Evolutionary conservation across 441 rosid genomes (phyloP).

Genomic region (Oxalis stricta): DNA sequence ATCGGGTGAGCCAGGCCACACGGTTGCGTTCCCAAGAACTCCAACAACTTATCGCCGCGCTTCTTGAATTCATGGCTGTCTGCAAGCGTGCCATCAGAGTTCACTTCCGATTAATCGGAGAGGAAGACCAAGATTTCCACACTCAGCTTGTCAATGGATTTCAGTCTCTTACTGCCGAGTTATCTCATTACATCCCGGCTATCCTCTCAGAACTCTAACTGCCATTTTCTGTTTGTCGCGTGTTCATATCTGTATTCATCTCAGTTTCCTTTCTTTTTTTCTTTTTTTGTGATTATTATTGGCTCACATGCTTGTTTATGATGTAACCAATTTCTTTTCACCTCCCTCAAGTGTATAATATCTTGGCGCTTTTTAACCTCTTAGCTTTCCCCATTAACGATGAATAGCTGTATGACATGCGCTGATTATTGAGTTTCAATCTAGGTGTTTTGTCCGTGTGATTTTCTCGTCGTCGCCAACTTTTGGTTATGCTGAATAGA

Average conservation of each 20-base stretch:
- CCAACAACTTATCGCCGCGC: constrained; percentile 95
- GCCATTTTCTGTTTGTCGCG: constrained; percentile 4
- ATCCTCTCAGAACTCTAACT: constrained; percentile 87
- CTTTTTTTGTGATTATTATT: neutral
- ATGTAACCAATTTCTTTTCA: constrained; percentile 10
- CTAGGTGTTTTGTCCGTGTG: too few species aligned
- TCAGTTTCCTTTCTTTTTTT: too few species aligned
- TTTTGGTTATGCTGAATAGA: too few species aligned
- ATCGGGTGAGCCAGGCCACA: constrained; percentile 97
- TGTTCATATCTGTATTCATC: constrained; percentile 14
- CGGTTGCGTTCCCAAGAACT: constrained; percentile 88
- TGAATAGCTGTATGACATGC: too few species aligned
- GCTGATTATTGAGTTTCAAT: too few species aligned
- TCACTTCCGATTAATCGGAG: constrained; percentile 84
- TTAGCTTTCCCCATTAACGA: too few species aligned
- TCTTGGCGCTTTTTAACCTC: too few species aligned
- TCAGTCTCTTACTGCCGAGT: constrained; percentile 97
- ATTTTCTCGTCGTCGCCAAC: too few species aligned
- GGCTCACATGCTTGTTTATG: constrained; percentile 7
- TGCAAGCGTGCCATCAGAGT: constrained; percentile 97
- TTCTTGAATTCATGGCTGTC: constrained; percentile 96
- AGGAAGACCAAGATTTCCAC: constrained; percentile 96
- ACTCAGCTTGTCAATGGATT: constrained; percentile 96
- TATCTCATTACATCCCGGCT: constrained; percentile 96
- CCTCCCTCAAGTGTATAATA: too few species aligned